Base-by-base conservation (phyloP, 208 protist genomes). In the Acanthamoeba quina region DNA sequence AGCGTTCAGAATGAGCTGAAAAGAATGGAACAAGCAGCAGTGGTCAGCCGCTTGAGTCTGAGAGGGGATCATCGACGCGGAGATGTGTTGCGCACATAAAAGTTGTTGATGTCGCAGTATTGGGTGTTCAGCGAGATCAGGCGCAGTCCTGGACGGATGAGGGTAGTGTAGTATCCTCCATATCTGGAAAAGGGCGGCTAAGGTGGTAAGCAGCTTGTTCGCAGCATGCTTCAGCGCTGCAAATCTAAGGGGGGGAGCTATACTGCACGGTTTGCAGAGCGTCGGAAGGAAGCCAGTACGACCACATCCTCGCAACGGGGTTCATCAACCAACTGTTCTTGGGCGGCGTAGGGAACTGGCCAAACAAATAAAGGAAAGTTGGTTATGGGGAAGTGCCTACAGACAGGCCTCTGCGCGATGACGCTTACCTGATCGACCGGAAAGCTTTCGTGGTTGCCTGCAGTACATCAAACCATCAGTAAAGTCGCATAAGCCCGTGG, bases 51-150 rank as follows among this genome's bases (percentile, higher is more conserved):
- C 52, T 5, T n/a, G 11, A 21, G 17, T 21, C 24, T 24, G 60
- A 13, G 60, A 7, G 5, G 60, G 5, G 60, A 0, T 26, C 7
- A 29, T 0, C 5, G 34, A 41, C 41, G 37, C 17, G 1, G 29
- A 44, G 5, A 44, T 44, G 41, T 44, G 41, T 44, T 10, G 21
- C 78, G 41, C 21, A 89, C 80, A 19, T 66, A 89, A 41, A 89
- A 89, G 80, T 89, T 89, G 52, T 52, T n/a, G 49, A 89, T 89
- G 56, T 89, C 80, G 37, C 80, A 89, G 31, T 89, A 89, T 31
- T 89, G 80, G 24, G 80, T 89, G 52, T 89, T 89, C 52, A 89
- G 24, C 17, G 80, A 89, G 80, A 89, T n/a, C 7, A 89, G 49
- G 24, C 80, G 80, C n/a, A 66, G 26, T 17, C 80, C 80, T 7